Base-by-base conservation (phyloP, 2,329 filamentous ascomycete genomes). In the Shiraia bambusicola region DNA sequence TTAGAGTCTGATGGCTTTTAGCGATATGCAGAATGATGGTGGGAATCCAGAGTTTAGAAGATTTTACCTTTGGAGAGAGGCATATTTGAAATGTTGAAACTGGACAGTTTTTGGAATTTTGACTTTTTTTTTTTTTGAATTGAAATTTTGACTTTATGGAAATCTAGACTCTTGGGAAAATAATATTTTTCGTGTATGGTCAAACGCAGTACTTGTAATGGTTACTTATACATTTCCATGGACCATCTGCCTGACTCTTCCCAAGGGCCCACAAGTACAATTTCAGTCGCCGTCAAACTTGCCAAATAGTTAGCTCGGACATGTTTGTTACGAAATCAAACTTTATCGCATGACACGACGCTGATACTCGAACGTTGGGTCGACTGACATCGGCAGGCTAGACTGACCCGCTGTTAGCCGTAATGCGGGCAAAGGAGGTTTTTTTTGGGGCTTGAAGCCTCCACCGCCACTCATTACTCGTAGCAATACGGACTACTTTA, bases 351-450 rank as follows among this genome's bases (percentile, higher is more conserved):
- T 40, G 49, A 59, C 46, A 49, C 50, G 49, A 52, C 51, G 44
- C 50, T 46, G 44, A 50, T 52, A 35, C 40, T 52, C 43, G 49
- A 42, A 45, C 40, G 49, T 50, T 33, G 37, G 46, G 50, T 59
- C 50, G 49, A 45, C 42, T 59, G 56, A 58, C 41, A 37, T 41
- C 45, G 54, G 56, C 52, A 47, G 47, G 45, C 45, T n/a, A 17
- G 47, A 28, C n/a, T n/a, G n/a, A n/a, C 26, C 56, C 56, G 58
- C 51, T 56, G 29, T 58, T 58, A 59, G 35, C 56, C 56, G 50
- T 40, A 47, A 48, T 45, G 34, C 45, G 42, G 42, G 42, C 32
- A 36, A 50, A 50, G 56, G 55, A n/a, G n/a, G n/a, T n/a, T n/a
- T 58, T 58, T 58, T 47, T 52, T 55, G 54, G 19, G 8, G 50